These are phyloP conservation scores for Colletotrichum chrysophilum DNA, from an alignment of 2,329 filamentous ascomycete genomes.

Conservation along the genomic window DNA sequence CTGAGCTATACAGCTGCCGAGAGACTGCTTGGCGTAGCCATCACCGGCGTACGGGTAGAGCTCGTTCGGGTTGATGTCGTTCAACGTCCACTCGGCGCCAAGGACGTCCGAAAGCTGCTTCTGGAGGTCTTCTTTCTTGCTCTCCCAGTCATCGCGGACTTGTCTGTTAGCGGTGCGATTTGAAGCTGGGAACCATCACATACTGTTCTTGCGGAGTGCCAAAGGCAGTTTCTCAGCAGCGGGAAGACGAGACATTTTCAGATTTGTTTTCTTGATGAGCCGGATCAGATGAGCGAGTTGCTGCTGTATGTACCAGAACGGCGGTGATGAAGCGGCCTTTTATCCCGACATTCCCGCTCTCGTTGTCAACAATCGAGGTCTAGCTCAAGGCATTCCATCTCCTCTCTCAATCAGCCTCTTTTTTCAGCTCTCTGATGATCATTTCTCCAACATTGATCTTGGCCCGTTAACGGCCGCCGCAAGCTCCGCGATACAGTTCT, in stretches of 20 bases:
- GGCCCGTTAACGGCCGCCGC: not conserved
- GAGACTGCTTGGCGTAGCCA: constrained; percentile 43
- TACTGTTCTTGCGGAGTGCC: constrained; percentile 57
- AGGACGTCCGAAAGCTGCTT: constrained; percentile 48
- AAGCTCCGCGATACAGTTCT: not conserved
- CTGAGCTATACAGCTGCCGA: constrained; percentile 49
- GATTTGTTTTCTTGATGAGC: not conserved
- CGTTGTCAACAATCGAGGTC: not conserved
- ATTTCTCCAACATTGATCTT: not conserved
- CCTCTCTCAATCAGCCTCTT: not conserved
- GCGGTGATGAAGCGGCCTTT: not conserved
- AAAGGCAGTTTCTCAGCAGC: constrained; percentile 57
- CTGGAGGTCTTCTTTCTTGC: constrained; percentile 49
- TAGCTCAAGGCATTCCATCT: not conserved
- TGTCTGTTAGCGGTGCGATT: constrained; percentile 4
- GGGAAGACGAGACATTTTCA: constrained; percentile 42
- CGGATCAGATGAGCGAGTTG: not conserved
- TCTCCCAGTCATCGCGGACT: constrained; percentile 61
- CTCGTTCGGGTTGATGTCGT: constrained; percentile 48
- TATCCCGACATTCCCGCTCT: not conserved
- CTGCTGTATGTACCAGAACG: not conserved
- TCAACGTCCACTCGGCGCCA: constrained; percentile 53
- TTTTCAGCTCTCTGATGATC: not conserved
- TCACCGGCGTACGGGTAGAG: constrained; percentile 53
- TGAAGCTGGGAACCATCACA: not conserved